These are phyloP conservation scores for Biscutella auriculata DNA, from an alignment of 441 rosid genomes.

Conservation along the genomic window DNA sequence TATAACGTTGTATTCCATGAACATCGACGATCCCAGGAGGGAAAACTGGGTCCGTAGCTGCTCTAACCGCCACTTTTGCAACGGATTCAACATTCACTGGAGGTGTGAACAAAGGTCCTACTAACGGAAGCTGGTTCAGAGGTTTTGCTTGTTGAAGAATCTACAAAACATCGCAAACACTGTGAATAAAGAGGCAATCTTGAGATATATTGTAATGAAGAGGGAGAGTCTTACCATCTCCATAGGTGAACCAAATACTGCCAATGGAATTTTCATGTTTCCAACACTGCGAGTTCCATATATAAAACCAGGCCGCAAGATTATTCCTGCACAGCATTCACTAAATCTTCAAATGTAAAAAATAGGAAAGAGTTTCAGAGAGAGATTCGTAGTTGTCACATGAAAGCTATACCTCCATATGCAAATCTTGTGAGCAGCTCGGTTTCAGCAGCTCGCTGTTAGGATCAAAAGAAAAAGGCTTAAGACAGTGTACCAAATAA, in stretches of 20 bases:
- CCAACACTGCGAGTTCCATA: conserved; percentile 77
- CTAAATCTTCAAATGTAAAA: not conserved
- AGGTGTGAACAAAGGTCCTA: conserved; percentile 54
- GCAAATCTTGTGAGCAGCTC: conserved; percentile 77
- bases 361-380: not conserved
- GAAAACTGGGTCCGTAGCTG: conserved; percentile 52
- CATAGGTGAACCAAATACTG: conserved; percentile 67
- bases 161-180: conserved; percentile 17
- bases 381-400: not conserved
- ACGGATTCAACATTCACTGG: conserved; percentile 44
- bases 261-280: conserved; percentile 54
- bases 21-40: conserved; percentile 55
- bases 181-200: not conserved
- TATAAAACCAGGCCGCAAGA: conserved; percentile 90
- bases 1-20: conserved; percentile 42
- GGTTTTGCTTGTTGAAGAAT: conserved; percentile 52
- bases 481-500: not conserved
- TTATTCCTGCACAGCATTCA: conserved; percentile 51
- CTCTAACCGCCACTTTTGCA: conserved; percentile 56
- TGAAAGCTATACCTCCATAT: conserved; percentile 51
- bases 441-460: conserved; percentile 83
- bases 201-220: not conserved
- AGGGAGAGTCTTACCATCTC: conserved; percentile 44
- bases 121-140: conserved; percentile 40
- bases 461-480: conserved; percentile 10